phyloP scores from a whole-genome alignment of 1,284 basidiomycete genomes.

The Waitea zeae region DNA sequence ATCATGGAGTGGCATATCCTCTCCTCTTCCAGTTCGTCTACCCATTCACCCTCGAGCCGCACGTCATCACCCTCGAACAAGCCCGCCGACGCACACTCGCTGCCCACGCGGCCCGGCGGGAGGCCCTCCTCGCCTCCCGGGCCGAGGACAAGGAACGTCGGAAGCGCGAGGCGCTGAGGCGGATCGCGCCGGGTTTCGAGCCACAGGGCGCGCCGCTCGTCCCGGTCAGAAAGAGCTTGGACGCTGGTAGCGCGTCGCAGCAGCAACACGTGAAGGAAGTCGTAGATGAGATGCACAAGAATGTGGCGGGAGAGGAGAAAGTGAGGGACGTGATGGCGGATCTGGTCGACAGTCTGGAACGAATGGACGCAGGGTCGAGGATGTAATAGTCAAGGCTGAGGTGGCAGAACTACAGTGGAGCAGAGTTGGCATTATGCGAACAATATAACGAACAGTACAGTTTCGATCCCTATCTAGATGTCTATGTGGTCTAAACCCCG shows the following conservation, averaged over 20 bases:
- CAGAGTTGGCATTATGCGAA: no score
- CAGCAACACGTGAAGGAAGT: no score
- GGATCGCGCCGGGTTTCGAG: slow-evolving; percentile 63
- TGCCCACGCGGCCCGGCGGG: slow-evolving; percentile 45
- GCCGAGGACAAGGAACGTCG: slow-evolving; percentile 65
- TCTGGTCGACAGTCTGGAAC: slow-evolving; percentile 61
- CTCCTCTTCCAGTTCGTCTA: slow-evolving; percentile 62
- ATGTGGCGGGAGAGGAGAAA: slow-evolving; percentile 1
- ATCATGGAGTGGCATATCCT: background rate
- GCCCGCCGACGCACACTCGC: slow-evolving; percentile 50
- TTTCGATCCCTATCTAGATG: no score
- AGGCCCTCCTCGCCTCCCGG: slow-evolving; percentile 49
- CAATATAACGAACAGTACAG: no score
- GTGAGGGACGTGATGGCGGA: slow-evolving; percentile 62
- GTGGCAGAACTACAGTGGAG: no score
- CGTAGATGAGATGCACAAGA: no score
- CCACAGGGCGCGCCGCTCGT: slow-evolving; percentile 37
- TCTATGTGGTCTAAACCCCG: no score
- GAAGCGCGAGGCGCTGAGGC: slow-evolving; percentile 56
- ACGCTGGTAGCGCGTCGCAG: slow-evolving; percentile 4
- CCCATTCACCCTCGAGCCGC: slow-evolving; percentile 80
- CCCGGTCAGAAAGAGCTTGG: slow-evolving; percentile 21
- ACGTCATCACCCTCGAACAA: slow-evolving; percentile 57
- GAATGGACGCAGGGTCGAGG: slow-evolving; percentile 38
- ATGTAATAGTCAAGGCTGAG: no score